Base-by-base conservation (phyloP, 2,329 filamentous ascomycete species). In the Acephala macrosclerotiorum region DNA sequence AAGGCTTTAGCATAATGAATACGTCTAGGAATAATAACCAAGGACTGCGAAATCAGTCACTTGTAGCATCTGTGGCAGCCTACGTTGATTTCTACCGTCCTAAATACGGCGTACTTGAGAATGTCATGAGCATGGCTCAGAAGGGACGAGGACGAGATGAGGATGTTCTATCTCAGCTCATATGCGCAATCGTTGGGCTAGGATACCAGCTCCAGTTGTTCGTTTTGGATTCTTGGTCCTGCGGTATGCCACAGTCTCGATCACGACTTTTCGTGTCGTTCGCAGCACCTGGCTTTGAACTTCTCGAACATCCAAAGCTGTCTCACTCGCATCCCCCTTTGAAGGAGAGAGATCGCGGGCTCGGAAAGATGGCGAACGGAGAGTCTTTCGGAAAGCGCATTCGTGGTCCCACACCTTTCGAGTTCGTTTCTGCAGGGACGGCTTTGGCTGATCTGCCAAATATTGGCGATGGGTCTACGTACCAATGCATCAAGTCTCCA, bases 61-160 rank as follows among this genome's bases (percentile, higher is more conserved):
- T 96, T 35, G 85, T 96, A 0, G 92, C 91, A 0, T 91, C 91
- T 0, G 92, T 95, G 42, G 89, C 89, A 0, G 88, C 92, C 0
- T 92, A 85, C 66, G 81, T 95, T 1, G 92, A 96, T 68, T 79
- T 93, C 0, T 94, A 92, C 69, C 85, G 89, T 0, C 92, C 93
- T 0, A 82, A 86, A n/a, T 95, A 91, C 73, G 91, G 89, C 0
- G 70, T 95, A 0, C 82, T 96, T 0, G 93, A 96, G 75, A 96
- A 96, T 70, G 93, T 96, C 0, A 78, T 86, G 0, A 82, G 80
- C 0, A 92, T 95, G 79, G 84, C 83, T 79, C 56, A 80, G 74
- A 26, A 79, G 80, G 20, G 80, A 76, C 20, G 72, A 74, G 7
- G 78, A 77, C 36, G 83, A 18, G 78, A 83, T 3, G 82, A 90